These are phyloP conservation scores for Penicillium sp. DNA, from an alignment of 2,329 filamentous ascomycete species.

Conservation along the genomic window DNA sequence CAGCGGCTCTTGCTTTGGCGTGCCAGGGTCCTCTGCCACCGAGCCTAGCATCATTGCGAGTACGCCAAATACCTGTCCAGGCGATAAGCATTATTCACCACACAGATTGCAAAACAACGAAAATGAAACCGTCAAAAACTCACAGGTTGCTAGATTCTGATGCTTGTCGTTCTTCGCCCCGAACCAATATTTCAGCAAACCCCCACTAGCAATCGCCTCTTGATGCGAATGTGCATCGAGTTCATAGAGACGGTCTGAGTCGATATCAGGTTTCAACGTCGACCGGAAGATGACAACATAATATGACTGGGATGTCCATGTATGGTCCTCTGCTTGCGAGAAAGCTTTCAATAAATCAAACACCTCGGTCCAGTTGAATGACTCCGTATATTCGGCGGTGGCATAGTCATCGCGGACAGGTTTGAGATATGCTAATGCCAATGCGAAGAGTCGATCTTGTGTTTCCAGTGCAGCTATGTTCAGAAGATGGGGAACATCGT, in stretches of 20 bases:
- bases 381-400: constrained; percentile 65
- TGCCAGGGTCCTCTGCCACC: constrained; percentile 58
- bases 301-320: constrained; percentile 63
- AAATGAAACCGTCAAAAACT: constrained; percentile 23
- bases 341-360: constrained; percentile 54
- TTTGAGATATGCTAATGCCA: constrained; percentile 63
- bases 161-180: constrained; percentile 65
- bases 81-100: not conserved
- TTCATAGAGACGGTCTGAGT: constrained; percentile 63
- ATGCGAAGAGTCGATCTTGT: constrained; percentile 66
- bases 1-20: constrained; percentile 50
- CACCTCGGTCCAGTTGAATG: constrained; percentile 76
- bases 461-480: constrained; percentile 64
- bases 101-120: not conserved
- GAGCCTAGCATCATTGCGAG: constrained; percentile 58
- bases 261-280: constrained; percentile 62
- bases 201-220: constrained; percentile 74
- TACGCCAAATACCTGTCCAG: constrained; percentile 59
- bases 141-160: constrained; percentile 78
- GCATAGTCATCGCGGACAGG: constrained; percentile 69
- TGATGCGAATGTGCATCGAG: constrained; percentile 75
- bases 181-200: constrained; percentile 93
- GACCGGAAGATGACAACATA: constrained; percentile 85
- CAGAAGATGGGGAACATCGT: constrained; percentile 65
- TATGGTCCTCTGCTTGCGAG: constrained; percentile 44